Base-by-base conservation (phyloP, 2,329 filamentous ascomycete species). In the Colletotrichum liriopes region DNA sequence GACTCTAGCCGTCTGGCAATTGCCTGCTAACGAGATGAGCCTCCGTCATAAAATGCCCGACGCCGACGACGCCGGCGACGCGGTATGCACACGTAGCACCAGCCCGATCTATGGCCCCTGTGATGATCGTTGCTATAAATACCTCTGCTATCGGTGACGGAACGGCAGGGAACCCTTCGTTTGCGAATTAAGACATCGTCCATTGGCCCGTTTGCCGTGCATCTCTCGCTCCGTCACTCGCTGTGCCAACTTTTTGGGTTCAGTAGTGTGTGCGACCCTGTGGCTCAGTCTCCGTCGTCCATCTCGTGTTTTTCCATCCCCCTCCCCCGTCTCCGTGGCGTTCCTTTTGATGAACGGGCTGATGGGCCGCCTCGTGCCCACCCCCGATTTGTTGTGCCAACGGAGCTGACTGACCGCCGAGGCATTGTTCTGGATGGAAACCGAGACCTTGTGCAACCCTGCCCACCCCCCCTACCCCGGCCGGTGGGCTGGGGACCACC, bases 71-170 rank as follows among this genome's bases (percentile, higher is more conserved):
- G 45, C 64, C 60, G 47, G 32, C 26, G 26, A 61, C n/a, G 56
- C 43, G 8, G 9, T 12, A 35, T 20, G 47, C 14, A 52, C 26
- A 52, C 32, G 18, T n/a, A 55, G 45, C 45, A n/a, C 32, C 43
- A 29, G 45, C 11, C 52, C 65, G 43, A 63, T 58, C 51, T 43
- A 35, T 52, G 51, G 16, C n/a, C 41, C 69, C 43, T 68, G 69
- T 54, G 58, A 26, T 72, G 65, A 72, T 72, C 58, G 58, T 59
- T 68, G 29, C 65, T 72, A 72, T 68, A 64, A 62, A 68, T 72
- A 68, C 58, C 69, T 29, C 37, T 52, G 23, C 11, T 59, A 62
- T 62, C 55, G 45, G 59, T 47, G 35, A n/a, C 20, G 8, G 65
- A 63, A 63, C 60, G 20, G n/a, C 69, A 69, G 55, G 58, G 65